These are phyloP conservation scores for Monosporascus sp. DNA, from an alignment of 2,329 filamentous ascomycete species.

Conservation along the genomic window DNA sequence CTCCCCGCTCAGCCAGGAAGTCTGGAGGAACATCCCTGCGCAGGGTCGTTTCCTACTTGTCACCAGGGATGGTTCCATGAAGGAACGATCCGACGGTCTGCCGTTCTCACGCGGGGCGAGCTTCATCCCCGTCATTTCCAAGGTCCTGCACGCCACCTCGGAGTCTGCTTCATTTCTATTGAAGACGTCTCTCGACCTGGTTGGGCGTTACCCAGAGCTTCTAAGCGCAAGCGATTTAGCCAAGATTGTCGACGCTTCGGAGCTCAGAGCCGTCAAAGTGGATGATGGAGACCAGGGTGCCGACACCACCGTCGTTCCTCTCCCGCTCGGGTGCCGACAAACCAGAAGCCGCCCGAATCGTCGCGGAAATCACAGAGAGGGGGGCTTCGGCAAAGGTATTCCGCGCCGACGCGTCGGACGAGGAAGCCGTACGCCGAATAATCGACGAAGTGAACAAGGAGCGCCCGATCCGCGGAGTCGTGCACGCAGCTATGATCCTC, in stretches of 20 bases:
- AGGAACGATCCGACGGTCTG: slow-evolving; percentile 1
- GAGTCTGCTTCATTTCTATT: background rate
- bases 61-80: background rate
- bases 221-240: background rate
- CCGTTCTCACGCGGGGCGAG: slow-evolving; percentile 7
- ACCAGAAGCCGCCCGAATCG: slow-evolving; percentile 16
- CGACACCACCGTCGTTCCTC: slow-evolving; percentile 16
- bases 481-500: slow-evolving; percentile 25
- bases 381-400: slow-evolving; percentile 20
- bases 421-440: slow-evolving; percentile 15
- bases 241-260: background rate
- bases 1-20: slow-evolving; percentile 4
- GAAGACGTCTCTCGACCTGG: background rate
- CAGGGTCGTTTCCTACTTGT: slow-evolving; percentile 3
- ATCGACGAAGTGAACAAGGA: slow-evolving; percentile 4
- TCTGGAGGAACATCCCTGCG: slow-evolving; percentile 7
- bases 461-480: slow-evolving; percentile 15
- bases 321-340: slow-evolving; percentile 20
- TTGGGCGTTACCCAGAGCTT: background rate
- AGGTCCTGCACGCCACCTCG: background rate
- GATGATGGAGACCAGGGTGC: background rate
- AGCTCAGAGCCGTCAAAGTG: background rate
- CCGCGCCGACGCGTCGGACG: slow-evolving; percentile 18
- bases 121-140: slow-evolving; percentile 5
- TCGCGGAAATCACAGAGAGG: slow-evolving; percentile 14